Evolutionary conservation across 106 monocot genomes (phyloP), one percentile per base, ranked within the genome.

Genomic region (Allium fistulosum): DNA sequence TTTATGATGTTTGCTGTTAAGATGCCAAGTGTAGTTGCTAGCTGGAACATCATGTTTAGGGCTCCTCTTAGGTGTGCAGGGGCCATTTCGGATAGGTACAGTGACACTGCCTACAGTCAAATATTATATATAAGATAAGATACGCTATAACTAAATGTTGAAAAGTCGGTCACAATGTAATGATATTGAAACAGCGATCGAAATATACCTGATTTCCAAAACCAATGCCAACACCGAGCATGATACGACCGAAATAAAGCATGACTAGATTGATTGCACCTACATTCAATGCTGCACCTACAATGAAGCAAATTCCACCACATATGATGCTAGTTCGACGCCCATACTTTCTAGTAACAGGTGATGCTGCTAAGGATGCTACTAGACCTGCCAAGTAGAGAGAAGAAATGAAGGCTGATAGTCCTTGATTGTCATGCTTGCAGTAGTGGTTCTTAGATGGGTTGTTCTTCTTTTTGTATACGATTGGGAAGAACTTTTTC

Each of bases 41-140:
- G 71, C 74, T 99, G 99, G 71, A 99, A 99, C 93, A 99, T 90
- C 99, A 93, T 99, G 83, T 99, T 99, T 17, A 99, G 78, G 3
- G 65, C 99, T 14, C 93, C 99, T 13, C 93, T 79, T 48, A 99
- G 79, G 57, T 93, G 87, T 0, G 99, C 93, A 15, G 93, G 99
- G 11, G 99, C 99, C 99, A 99, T 99, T 68, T 99, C 99, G 4
- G 99, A 99, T 28, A 93, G 67, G 77, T 99, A 99, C 7, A 99
- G 72, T 3, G 92, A 92, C 0, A 97, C 92, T 4, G 89, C 97
- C 96, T 96, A 17, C 9, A 8, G 46, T 12, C 4, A 55, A 55
- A 55, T 55, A 12, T 12, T 55, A 8, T 55, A 55, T 15, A 55
- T 15, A 3, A 55, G 52, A 52, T 52, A 52, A 52, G 15, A 55